Base-by-base conservation (phyloP, 495 filamentous ascomycete species). In the Penicillium soppii region DNA sequence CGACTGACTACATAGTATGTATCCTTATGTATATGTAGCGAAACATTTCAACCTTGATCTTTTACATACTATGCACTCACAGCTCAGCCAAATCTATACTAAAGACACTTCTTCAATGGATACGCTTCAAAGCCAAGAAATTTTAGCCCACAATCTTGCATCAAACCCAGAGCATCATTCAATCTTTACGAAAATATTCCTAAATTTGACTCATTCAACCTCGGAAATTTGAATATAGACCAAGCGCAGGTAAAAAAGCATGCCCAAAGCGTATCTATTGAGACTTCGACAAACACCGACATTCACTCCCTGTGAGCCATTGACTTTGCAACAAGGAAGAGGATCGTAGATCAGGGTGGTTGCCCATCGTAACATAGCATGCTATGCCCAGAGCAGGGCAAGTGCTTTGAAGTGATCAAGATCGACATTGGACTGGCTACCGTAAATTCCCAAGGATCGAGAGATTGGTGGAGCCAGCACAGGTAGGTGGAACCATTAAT, bases 291-390 rank as follows among this genome's bases (percentile, higher is more conserved):
- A 12, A 20, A 47, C n/a, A 26, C 33, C 16, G 15, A 37, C 43
- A 37, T 37, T 20, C 32, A 27, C 22, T 38, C 33, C 30, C 33
- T 38, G 23, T 47, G 44, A 27, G 7, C 8, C 8, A 19, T 38
- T 15, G 7, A 26, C 8, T 29, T 29, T 30, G 25, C 45, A 48
- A 29, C 35, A 30, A 48, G 25, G 23, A 47, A 30, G 5, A 7
- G 39, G 35, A 13, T 12, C 25, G 45, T n/a, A 39, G 45, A 39
- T 48, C 45, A 30, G 16, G 13, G 8, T 17, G 35, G 45, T 48
- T 48, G 25, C 45, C 45, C 33, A 19, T 38, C 45, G 45, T 37
- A 38, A 47, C 33, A 47, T 20, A 5, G 26, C 3, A 37, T 13
- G 33, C 33, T 47, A 47, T 47, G 33, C 21, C 15, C 13, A 15